Evolutionary conservation across 208 protist genomes (phyloP).

Genomic region (Leishmania amazonensis): DNA sequence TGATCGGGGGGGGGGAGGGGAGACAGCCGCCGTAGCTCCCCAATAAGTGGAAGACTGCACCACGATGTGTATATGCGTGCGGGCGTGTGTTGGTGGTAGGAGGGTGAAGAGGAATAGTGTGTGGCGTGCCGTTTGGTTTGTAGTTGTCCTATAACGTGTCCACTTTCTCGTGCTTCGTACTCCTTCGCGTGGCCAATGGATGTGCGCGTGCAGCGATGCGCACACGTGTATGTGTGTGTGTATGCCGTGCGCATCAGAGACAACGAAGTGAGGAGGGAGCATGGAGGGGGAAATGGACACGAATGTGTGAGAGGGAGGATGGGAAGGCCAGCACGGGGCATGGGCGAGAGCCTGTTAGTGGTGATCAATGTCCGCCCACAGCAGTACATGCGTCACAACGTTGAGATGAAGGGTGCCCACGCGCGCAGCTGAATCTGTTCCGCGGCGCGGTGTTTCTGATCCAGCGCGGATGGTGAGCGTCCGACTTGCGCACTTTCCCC

Average conservation of each 20-base stretch:
- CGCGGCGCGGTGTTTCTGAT: background rate
- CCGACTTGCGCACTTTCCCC: background rate
- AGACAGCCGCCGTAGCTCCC: background rate
- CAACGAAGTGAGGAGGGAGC: background rate
- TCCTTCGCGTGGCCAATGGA: background rate
- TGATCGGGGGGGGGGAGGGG: background rate
- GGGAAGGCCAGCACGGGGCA: background rate
- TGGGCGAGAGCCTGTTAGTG: background rate
- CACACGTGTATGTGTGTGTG: background rate
- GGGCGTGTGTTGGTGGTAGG: background rate
- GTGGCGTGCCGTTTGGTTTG: background rate
- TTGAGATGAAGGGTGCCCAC: background rate
- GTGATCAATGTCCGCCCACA: background rate
- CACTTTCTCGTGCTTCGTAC: background rate
- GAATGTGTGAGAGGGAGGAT: background rate
- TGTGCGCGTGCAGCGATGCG: background rate
- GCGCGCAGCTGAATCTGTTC: background rate
- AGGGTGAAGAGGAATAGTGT: background rate
- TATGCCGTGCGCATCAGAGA: background rate
- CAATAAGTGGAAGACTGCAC: background rate
- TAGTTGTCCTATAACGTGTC: background rate
- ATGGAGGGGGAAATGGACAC: background rate
- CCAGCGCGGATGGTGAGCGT: background rate
- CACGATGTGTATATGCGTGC: background rate
- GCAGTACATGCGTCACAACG: background rate